Evolutionary conservation across 176 grass and related monocot species (phyloP), one percentile per base, ranked within the genome.

Genomic region (Oryza glaberrima): DNA sequence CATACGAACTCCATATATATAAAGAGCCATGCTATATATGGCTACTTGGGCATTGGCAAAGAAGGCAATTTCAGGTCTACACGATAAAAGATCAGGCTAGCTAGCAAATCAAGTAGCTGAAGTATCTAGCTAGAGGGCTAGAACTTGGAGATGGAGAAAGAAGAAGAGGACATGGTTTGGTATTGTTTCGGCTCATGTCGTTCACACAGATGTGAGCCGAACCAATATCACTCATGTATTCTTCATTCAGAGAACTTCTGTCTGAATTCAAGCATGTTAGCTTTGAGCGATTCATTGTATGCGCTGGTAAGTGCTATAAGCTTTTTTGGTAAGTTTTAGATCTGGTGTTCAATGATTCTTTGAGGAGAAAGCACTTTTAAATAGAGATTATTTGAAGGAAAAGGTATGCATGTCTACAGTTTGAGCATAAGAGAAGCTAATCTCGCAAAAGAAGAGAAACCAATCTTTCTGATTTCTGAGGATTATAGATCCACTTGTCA

Each of bases 211-310:
- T 77, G 77, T 78, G 88, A 93, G 91, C 88, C 88, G 91, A 79
- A 90, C 81, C 91, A 90, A 93, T 93, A 90, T 90, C 91, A 93
- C 85, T 82, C 85, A 82, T 93, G 88, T 90, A 88, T 76, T 84
- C 85, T 90, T 93, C 82, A 85, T 91, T 85, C 90, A 63, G n/a
- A 77, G 1, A 47, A 46, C 14, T 11, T 26, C 43, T 52, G 48
- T 56, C 67, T 2, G 7, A 36, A 63, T 63, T 63, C 58, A 63
- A 63, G 4, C 19, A 63, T 63, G 3, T 63, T 23, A 23, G 4
- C n/a, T 63, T 63, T 63, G n/a, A 63, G 58, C 2, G 13, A 23
- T 63, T 23, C 58, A 17, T 58, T 15, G 49, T 52, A 52, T 9
- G 54, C 19, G 54, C 54, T 51, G 45, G 78, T 52, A 15, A 32